Base-by-base conservation (phyloP, 1,284 basidiomycete species). In the Irpex sp. region DNA sequence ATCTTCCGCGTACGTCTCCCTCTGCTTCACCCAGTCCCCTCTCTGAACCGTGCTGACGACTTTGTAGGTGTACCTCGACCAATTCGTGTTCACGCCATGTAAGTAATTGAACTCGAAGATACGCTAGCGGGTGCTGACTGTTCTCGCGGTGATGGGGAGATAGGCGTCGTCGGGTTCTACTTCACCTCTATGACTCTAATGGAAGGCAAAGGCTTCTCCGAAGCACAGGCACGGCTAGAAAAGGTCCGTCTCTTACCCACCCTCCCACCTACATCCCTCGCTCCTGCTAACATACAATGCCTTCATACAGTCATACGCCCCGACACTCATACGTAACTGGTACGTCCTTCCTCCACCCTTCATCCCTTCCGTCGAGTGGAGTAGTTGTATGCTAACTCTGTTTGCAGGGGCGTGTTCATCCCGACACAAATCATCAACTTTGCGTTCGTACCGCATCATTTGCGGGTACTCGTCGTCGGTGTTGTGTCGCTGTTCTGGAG, bases 401-500 rank as follows among this genome's bases (percentile, higher is more conserved):
- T n/a, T 17, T 21, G 43, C 4, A 89, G 87, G 89, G 81, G 77
- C 11, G 91, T 94, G 7, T 94, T 91, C 72, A 81, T 89, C 54
- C 93, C 93, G 0, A 86, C 92, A 0, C 93, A 95, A 72, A 73
- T 92, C 61, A 77, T 93, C 78, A 95, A 95, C 77, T 95, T 95
- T 70, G 78, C 86, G 11, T 26, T 95, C 58, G 83, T 95, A 0
- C 94, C 93, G 0, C 83, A 83, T 3, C 93, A 94, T 69, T 79
- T 94, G 61, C 86, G 93, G n/a, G 87, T 95, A 64, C 80, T 90
- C 6, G 80, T 90, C 19, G 83, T 94, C 33, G 86, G 93, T 70
- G 82, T 89, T 13, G 92, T 95, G 60, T 90, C 88, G 63, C 79
- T 95, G 60, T 92, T 93, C 77, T 95, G 93, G 94, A 95, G 90